Evolutionary conservation across 169 alveolate genomes (phyloP), one percentile per base, ranked within the genome.

Genomic region (Plasmodium cynomolgi): DNA sequence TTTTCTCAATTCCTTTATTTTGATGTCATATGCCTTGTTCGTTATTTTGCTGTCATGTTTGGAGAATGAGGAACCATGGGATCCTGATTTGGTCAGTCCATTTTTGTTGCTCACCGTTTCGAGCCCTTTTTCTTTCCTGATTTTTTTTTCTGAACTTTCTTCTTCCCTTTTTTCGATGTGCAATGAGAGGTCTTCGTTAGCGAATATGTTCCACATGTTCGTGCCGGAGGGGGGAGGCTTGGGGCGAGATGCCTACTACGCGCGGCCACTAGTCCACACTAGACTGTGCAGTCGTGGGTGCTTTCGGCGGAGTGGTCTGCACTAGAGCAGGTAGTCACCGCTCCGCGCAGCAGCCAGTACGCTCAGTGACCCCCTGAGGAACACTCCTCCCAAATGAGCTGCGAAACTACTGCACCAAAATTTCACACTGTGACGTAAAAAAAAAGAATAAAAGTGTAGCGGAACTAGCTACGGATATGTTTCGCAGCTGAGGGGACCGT

Each of bases 141-240:
- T 34, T 39, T 79, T 77, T 58, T 77, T 80, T 79, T n/a, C 68
- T 1, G 33, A n/a, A 23, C 81, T 79, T 86, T 86, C 84, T 29
- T 84, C 93, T 73, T 47, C 79, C 44, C 80, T 77, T 44, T 80
- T 80, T 62, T 80, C 94, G 1, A 29, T 34, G 50, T 39, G 74
- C 50, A 88, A 47, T 13, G 94, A 80, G 34, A 88, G 73, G 34
- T 88, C 90, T 62, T 88, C 94, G 50, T 88, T 88, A 15, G 90
- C 6, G 54, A 88, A 88, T 47, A 88, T 88, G 34, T 80, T 88
- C 91, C 86, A 79, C 94, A 88, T 88, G 54, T 75, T 75, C 20
- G 34, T 72, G 83, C 50, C 47, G 56, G 56, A 33, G 23, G 13
- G 62, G 62, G 1, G 62, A 15, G 23, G 17, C 56, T 44, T 44